Evolutionary conservation across 257 asterid species (phyloP).

Genomic region (Euphrasia confusa): DNA sequence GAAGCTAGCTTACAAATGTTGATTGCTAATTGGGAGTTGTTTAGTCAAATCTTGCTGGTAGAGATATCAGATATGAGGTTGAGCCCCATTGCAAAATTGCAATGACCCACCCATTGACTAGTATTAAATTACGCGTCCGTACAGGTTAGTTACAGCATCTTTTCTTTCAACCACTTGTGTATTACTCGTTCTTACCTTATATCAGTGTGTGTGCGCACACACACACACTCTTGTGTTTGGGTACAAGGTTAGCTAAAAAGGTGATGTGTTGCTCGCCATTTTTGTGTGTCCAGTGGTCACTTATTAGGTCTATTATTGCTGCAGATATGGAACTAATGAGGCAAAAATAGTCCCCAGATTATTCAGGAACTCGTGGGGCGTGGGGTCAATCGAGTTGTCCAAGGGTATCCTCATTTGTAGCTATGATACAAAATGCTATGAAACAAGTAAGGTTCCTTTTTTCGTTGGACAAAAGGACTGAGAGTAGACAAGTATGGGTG

Average conservation of each 20-base stretch:
- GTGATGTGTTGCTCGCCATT: conserved; percentile 16
- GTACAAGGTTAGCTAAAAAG: conserved; percentile 3
- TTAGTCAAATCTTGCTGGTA: conserved; percentile 38
- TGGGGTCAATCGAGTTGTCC: conserved; percentile 6
- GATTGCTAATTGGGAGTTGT: conserved; percentile 35
- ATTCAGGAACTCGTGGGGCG: conserved; percentile 8
- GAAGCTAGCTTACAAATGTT: conserved; percentile 26
- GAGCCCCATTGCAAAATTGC: conserved; percentile 4
- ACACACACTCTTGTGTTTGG: background rate
- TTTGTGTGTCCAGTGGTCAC: conserved; percentile 18
- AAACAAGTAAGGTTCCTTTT: conserved; percentile 30
- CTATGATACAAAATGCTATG: conserved; percentile 38
- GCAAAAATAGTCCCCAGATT: conserved; percentile 27
- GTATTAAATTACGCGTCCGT: conserved; percentile 1
- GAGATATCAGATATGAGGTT: background rate
- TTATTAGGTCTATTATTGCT: conserved; percentile 27
- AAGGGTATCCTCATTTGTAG: conserved; percentile 35
- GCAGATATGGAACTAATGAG: conserved; percentile 31
- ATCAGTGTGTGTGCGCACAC: background rate
- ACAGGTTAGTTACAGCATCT: background rate
- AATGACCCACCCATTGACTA: too few relatives aligned
- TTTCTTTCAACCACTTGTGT: conserved; percentile 6
- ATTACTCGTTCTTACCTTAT: background rate
- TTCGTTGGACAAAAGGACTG: conserved; percentile 29
- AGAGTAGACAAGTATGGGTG: conserved; percentile 19